Evolutionary conservation across 2,329 filamentous ascomycete species (phyloP).

Genomic region (Diaporthe caulivora): DNA sequence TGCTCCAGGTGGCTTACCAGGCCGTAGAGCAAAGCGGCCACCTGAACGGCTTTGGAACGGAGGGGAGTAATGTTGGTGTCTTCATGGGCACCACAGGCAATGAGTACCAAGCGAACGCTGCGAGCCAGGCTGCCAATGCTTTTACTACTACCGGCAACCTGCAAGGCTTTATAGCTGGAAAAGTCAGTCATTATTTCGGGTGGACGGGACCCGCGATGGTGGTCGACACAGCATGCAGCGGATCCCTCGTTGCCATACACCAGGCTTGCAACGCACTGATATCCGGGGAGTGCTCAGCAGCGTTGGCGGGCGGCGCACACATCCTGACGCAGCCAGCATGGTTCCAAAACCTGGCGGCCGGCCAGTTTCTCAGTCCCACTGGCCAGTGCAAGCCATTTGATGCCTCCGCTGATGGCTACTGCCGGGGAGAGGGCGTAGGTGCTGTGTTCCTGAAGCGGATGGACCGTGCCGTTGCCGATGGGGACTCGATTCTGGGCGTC

Average conservation of each 20-base stretch:
- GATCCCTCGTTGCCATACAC: slow-evolving; percentile 53
- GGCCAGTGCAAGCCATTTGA: slow-evolving; percentile 51
- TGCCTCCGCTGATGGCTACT: slow-evolving; percentile 59
- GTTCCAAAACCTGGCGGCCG: slow-evolving; percentile 45
- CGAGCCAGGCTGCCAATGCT: slow-evolving; percentile 50
- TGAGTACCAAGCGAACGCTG: slow-evolving; percentile 56
- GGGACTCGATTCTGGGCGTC: slow-evolving; percentile 57
- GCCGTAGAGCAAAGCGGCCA: slow-evolving; percentile 47
- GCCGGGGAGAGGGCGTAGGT: slow-evolving; percentile 61
- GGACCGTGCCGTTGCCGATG: slow-evolving; percentile 58
- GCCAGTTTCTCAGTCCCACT: slow-evolving; percentile 47
- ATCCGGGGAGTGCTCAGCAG: slow-evolving; percentile 47
- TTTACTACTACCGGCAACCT: slow-evolving; percentile 45
- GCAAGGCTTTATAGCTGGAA: slow-evolving; percentile 43
- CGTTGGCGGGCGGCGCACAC: slow-evolving; percentile 48
- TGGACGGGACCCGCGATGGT: slow-evolving; percentile 49
- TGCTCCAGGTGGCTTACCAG: slow-evolving; percentile 57
- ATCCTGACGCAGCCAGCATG: slow-evolving; percentile 46
- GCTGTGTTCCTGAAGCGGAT: slow-evolving; percentile 62
- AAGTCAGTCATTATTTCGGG: slow-evolving; percentile 51
- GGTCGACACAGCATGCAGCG: slow-evolving; percentile 54
- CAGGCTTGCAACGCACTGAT: slow-evolving; percentile 47
- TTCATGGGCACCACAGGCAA: slow-evolving; percentile 50
- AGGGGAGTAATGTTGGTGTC: slow-evolving; percentile 45
- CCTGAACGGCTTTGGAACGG: slow-evolving; percentile 12